A percentile compares a stretch with the other conserved stretches of the same genome.
phyloP scores from a whole-genome alignment of 2,329 filamentous ascomycete species.

The Orbilia oligospora region DNA sequence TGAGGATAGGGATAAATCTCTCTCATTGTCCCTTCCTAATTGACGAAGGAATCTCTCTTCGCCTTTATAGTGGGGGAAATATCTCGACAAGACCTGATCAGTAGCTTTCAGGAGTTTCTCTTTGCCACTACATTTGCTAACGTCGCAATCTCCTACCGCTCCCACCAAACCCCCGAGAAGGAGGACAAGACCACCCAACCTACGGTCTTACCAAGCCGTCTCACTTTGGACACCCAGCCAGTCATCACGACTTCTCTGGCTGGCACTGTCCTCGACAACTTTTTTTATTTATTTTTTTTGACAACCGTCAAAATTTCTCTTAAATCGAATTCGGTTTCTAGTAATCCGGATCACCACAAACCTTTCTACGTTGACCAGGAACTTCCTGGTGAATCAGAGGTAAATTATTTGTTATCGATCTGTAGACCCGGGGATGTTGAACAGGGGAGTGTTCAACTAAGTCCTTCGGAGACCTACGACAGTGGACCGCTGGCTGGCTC shows the following conservation, averaged over 20 bases:
- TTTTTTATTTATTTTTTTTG: background rate
- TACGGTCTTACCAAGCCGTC: background rate
- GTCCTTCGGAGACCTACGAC: constrained; percentile 24
- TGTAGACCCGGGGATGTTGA: constrained; percentile 28
- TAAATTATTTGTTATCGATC: background rate
- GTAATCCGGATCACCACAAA: background rate
- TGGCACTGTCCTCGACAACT: background rate
- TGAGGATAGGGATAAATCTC: constrained; percentile 43
- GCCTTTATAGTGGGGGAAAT: constrained; percentile 27
- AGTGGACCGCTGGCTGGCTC: constrained; percentile 30
- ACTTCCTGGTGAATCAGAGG: constrained; percentile 8
- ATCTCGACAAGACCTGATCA: background rate
- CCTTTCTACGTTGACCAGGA: background rate
- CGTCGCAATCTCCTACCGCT: background rate
- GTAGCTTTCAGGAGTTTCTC: background rate
- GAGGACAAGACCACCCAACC: background rate
- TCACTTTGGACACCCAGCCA: background rate
- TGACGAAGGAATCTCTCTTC: constrained; percentile 28
- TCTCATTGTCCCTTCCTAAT: constrained; percentile 20
- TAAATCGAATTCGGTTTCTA: background rate
- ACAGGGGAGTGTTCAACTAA: constrained; percentile 39
- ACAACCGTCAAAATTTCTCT: constrained; percentile 26
- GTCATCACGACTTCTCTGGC: background rate
- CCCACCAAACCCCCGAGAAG: constrained; percentile 6
- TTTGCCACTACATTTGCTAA: constrained; percentile 8